Evolutionary conservation across 805 yeast species (phyloP), one percentile per base, ranked within the genome.

Genomic region (Candida pini): DNA sequence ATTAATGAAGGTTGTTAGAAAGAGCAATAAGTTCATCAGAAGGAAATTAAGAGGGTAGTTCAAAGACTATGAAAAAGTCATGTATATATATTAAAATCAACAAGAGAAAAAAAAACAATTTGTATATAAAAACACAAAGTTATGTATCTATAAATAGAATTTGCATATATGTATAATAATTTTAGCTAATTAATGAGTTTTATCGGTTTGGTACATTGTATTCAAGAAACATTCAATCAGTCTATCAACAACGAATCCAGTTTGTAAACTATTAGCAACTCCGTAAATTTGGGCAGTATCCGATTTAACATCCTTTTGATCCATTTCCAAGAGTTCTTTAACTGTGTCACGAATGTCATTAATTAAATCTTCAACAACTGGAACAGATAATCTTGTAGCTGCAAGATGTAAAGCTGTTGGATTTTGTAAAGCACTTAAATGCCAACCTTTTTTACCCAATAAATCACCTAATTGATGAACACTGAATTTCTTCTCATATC

Each of bases 321-420:
- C 45, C 4, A 17, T n/a, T 9, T 40, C 46, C 21, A 48, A 44
- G 15, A 76, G 72, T 8, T 66, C 66, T 17, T 38, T 25, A 1
- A 78, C 73, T 4, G 67, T 51, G 1, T 45, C 58, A 32, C 66
- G 62, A 26, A 86, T 60, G 43, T 74, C 82, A 0, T 44, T 37
- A 16, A 80, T 56, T 45, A 90, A 67, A 15, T 73, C 76, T 35
- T 76, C 82, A 20, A 81, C 71, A 1, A 77, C 73, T 0, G 72
- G 62, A 1, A 74, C 73, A 1, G 90, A 75, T 24, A 87, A 70
- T 36, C 70, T 69, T 0, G 98, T 92, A 22, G 86, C 73, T 0
- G 97, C 97, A 51, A 92, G 66, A 57, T 92, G 98, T 30, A 92
- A 60, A 0, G 97, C 96, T 0, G 95, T 71, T 4, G 98, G 98